Percentiles rank a stretch among this genome's conserved stretches.
phyloP scores from a whole-genome alignment of 2,329 filamentous ascomycete genomes.

The Aspergillus eucalypticola region DNA sequence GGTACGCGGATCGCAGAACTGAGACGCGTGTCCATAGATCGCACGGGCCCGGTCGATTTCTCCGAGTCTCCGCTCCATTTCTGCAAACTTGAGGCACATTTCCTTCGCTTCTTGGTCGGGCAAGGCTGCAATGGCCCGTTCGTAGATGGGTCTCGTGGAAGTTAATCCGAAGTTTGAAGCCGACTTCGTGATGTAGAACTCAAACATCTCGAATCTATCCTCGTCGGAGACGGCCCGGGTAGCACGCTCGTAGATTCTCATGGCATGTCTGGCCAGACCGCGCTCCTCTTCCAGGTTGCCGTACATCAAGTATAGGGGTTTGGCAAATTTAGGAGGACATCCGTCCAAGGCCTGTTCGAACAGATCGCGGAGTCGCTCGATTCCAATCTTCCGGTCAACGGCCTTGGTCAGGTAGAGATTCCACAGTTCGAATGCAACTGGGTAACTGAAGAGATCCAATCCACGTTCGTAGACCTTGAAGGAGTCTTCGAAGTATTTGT shows the following conservation, averaged over 20 bases:
- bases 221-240: slow-evolving; percentile 93
- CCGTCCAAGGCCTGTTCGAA: slow-evolving; percentile 97
- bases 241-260: slow-evolving; percentile 98
- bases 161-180: slow-evolving; percentile 97
- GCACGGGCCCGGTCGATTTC: slow-evolving; percentile 93
- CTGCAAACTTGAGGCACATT: slow-evolving; percentile 98
- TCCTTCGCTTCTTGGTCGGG: slow-evolving; percentile 91
- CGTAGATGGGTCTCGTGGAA: slow-evolving; percentile 92
- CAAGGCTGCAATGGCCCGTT: slow-evolving; percentile 88
- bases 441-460: slow-evolving; percentile 96
- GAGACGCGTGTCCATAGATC: slow-evolving; percentile 93
- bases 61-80: slow-evolving; percentile 88
- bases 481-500: slow-evolving; percentile 93
- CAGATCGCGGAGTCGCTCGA: slow-evolving; percentile 88
- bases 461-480: slow-evolving; percentile 98
- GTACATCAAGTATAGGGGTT: slow-evolving; percentile 96
- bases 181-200: slow-evolving; percentile 98
- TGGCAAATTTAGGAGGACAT: slow-evolving; percentile 93
- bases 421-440: slow-evolving; percentile 97
- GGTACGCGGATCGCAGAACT: slow-evolving; percentile 94
- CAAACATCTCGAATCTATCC: slow-evolving; percentile 95
- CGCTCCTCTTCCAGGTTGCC: slow-evolving; percentile 95
- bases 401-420: slow-evolving; percentile 97
- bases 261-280: slow-evolving; percentile 89
- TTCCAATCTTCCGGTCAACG: slow-evolving; percentile 91